phyloP scores from a whole-genome alignment of 352 stramenopile genomes.

The Sclerospora graminicola region DNA sequence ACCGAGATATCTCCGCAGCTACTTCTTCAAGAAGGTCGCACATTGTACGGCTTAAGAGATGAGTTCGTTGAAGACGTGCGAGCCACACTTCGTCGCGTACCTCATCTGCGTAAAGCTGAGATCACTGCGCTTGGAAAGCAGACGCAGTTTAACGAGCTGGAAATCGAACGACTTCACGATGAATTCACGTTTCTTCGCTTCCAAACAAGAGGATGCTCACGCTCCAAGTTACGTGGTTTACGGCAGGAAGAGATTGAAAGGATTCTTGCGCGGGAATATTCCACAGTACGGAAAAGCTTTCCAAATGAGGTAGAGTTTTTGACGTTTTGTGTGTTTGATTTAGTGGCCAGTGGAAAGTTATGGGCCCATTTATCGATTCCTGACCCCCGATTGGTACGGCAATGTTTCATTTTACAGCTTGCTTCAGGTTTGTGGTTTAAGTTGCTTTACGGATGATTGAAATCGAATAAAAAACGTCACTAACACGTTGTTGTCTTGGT shows the following conservation, averaged over 20 bases:
- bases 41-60: constrained; percentile 42
- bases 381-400: constrained; percentile 47
- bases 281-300: constrained; percentile 20
- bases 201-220: constrained; percentile 30
- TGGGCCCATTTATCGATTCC: constrained; percentile 28
- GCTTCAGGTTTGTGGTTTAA: constrained; percentile 28
- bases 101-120: constrained; percentile 41
- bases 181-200: constrained; percentile 61
- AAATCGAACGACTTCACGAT: constrained; percentile 45
- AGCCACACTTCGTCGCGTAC: constrained; percentile 31
- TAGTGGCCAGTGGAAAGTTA: constrained; percentile 40
- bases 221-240: constrained; percentile 36
- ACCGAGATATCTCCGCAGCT: constrained; percentile 18
- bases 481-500: too few relatives aligned
- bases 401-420: constrained; percentile 57
- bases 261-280: constrained; percentile 40
- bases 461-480: too few relatives aligned
- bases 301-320: neutral
- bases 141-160: constrained; percentile 40
- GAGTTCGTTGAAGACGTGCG: constrained; percentile 55
- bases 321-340: neutral
- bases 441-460: too few relatives aligned
- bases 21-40: constrained; percentile 28
- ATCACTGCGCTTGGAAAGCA: constrained; percentile 33
- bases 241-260: constrained; percentile 41